Base-by-base conservation (phyloP, 1,284 basidiomycete species). In the Sporisorium reilianum region DNA sequence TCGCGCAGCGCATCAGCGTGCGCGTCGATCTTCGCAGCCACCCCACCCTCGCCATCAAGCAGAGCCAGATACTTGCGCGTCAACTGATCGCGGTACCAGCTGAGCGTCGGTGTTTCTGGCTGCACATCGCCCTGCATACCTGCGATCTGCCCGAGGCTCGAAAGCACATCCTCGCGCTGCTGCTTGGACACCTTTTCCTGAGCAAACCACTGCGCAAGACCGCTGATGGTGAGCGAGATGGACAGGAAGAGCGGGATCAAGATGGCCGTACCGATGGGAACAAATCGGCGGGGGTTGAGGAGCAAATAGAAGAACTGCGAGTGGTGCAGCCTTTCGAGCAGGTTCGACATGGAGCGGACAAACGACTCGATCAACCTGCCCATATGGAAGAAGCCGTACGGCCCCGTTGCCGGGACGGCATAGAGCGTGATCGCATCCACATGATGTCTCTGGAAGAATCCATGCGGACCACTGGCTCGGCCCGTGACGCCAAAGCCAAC, bases 401-500 rank as follows among this genome's bases (percentile, higher is more conserved):
- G 97, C 3, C 96, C 95, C 10, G 87, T 86, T 0, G 95, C 92
- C 11, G 95, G 95, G 6, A 93, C 86, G 5, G 91, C 94, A 83
- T 92, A 98, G 22, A 99, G 80, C 0, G 95, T 97, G 64, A 98
- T 89, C 0, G 95, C 93, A 84, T 99, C 96, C 61, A 99, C 95
- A 40, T 95, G 92, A 85, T 93, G 96, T 82, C 93, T 93, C 65
- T 57, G 53, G 41, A 69, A 67, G 40, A 77, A 67, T 16, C 77
- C 73, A 18, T 79, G 78, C n/a, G 77, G 66, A 0, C 78, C 77
- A 51, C 67, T 77, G 41, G 72, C 58, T 14, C 59, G 64, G 18
- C 65, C 64, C 1, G 59, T 51, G n/a, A 74, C 49, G n/a, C 62
- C 55, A 25, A 54, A 55, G 0, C 58, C 54, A 20, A 65, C 50